phyloP scores from a whole-genome alignment of 768 basidiomycete genomes.

The Inosperma sp. region DNA sequence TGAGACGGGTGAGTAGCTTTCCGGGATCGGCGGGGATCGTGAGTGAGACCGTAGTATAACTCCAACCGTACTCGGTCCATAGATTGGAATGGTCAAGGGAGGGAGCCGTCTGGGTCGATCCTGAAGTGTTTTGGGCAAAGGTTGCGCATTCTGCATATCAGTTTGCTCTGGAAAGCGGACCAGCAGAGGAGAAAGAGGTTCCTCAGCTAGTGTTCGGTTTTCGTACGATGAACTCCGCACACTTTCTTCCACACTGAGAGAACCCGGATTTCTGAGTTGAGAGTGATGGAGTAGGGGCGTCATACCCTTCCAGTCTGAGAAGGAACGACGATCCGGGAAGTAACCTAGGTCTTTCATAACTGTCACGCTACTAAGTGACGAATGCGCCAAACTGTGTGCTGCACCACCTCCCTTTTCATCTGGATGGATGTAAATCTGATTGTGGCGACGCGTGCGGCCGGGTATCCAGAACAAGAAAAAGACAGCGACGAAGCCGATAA shows the following conservation, averaged over 20 bases:
- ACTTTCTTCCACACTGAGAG: background rate
- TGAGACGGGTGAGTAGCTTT: background rate
- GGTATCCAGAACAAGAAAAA: background rate
- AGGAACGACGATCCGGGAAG: background rate
- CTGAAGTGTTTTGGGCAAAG: background rate
- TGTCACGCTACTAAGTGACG: background rate
- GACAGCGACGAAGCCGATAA: background rate
- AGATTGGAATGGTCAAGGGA: background rate
- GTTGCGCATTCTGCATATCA: background rate
- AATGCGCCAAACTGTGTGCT: background rate
- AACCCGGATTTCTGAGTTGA: background rate
- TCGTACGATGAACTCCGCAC: background rate
- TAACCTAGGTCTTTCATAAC: background rate
- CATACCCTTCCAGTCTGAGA: conserved; percentile 1
- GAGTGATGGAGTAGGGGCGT: background rate
- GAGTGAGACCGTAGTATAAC: background rate
- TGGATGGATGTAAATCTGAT: background rate
- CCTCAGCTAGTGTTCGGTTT: background rate
- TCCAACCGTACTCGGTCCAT: no score
- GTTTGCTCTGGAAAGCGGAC: background rate
- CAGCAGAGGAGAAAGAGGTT: background rate
- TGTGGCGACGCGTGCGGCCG: background rate
- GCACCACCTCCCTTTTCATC: background rate
- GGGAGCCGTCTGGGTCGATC: background rate
- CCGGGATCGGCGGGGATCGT: background rate